Evolutionary conservation across 345 rosid genomes (phyloP).

Genomic region (Acer yangbiense): DNA sequence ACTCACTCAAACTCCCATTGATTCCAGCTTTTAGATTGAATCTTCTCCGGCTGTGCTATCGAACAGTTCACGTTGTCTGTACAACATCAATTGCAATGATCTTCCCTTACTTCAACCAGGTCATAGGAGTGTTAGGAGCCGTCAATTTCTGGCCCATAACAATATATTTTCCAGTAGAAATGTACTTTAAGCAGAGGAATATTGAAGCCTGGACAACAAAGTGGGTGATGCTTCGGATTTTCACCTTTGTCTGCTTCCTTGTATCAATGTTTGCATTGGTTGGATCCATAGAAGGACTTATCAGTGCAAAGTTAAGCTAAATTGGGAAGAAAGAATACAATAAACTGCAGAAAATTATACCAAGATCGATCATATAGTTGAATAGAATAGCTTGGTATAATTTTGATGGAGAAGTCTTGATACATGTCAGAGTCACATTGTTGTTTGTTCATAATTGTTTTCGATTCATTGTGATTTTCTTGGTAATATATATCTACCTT

Average conservation of each 20-base stretch:
- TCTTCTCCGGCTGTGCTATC: conserved; percentile 41
- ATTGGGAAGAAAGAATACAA: not conserved
- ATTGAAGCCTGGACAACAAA: conserved; percentile 46
- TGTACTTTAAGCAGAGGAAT: conserved; percentile 57
- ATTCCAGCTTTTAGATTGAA: conserved; percentile 36
- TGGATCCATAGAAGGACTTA: conserved; percentile 47
- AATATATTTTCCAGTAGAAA: conserved; percentile 66
- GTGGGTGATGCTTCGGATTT: conserved; percentile 52
- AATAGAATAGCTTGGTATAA: not conserved
- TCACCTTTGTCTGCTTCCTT: conserved; percentile 51
- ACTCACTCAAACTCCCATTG: conserved; percentile 32
- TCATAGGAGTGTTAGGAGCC: conserved; percentile 59
- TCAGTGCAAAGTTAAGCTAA: conserved; percentile 44
- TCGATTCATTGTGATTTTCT: not conserved
- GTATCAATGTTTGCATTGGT: conserved; percentile 36
- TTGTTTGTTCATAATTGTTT: not conserved
- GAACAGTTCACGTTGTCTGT: conserved; percentile 46
- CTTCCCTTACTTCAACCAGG: conserved; percentile 70
- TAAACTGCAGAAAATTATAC: not conserved
- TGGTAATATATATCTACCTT: not conserved
- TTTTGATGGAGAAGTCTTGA: conserved; percentile 3
- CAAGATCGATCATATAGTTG: not conserved
- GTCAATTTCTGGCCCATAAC: conserved; percentile 69
- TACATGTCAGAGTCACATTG: not conserved
- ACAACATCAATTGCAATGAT: conserved; percentile 42